Evolutionary conservation across 441 rosid genomes (phyloP).

Genomic region (Gossypium aridum): DNA sequence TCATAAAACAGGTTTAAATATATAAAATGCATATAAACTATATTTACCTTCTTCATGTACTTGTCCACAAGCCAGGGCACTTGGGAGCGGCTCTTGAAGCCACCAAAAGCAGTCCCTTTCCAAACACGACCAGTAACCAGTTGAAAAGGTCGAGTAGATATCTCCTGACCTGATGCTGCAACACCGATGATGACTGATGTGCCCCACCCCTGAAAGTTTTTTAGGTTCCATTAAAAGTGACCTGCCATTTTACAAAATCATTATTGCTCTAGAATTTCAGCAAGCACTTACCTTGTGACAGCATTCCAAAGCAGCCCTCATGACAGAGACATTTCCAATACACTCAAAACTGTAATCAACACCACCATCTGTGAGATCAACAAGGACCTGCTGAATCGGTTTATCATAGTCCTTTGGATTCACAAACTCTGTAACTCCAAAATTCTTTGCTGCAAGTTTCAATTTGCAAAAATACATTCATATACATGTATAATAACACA

Average conservation of each 20-base stretch:
- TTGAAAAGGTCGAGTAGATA: conserved; percentile 92
- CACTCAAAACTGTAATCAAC: conserved; percentile 97
- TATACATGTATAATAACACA: background rate
- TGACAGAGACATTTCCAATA: conserved; percentile 84
- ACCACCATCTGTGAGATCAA: conserved; percentile 93
- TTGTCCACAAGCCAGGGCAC: conserved; percentile 99
- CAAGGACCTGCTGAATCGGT: conserved; percentile 86
- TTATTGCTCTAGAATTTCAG: background rate
- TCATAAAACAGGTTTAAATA: background rate
- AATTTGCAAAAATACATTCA: conserved; percentile 1
- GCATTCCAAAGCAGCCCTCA: conserved; percentile 96
- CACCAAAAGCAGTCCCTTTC: conserved; percentile 99
- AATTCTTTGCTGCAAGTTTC: conserved; percentile 63
- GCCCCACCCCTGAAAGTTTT: conserved; percentile 80
- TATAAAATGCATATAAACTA: background rate
- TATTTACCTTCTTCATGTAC: conserved; percentile 77
- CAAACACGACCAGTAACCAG: conserved; percentile 97
- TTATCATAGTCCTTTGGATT: conserved; percentile 88
- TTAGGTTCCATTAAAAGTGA: conserved; percentile 8
- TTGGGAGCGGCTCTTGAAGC: conserved; percentile 96
- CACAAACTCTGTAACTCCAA: conserved; percentile 93
- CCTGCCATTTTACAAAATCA: background rate
- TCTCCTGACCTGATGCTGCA: conserved; percentile 98
- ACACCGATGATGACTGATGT: conserved; percentile 93
- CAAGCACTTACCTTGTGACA: conserved; percentile 39